Evolutionary conservation across 2,329 filamentous ascomycete genomes (phyloP).

Genomic region (Aspergillus novofumigatus): DNA sequence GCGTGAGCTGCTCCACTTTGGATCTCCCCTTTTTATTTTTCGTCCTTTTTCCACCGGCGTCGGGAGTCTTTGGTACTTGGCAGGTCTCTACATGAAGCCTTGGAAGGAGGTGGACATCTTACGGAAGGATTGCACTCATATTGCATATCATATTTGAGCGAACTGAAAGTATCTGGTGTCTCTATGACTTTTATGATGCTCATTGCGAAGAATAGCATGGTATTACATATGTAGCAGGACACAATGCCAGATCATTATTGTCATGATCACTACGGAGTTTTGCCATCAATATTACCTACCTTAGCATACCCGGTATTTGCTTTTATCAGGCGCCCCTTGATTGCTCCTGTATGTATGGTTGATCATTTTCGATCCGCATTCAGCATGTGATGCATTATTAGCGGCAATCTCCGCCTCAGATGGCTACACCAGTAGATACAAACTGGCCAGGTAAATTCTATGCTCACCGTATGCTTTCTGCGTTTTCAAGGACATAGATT

Average conservation of each 20-base stretch:
- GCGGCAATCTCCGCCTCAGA: background rate
- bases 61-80: background rate
- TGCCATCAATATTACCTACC: background rate
- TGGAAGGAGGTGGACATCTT: background rate
- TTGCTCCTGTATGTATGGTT: background rate
- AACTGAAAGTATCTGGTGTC: background rate
- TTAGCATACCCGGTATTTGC: background rate
- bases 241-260: background rate
- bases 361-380: background rate
- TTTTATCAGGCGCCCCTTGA: background rate
- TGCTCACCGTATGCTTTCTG: background rate
- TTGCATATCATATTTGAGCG: background rate
- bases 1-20: conserved; percentile 7
- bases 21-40: conserved; percentile 2
- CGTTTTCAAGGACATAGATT: background rate
- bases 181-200: background rate
- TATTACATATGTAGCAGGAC: conserved; percentile 1
- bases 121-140: background rate
- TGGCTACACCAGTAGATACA: background rate
- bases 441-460: background rate
- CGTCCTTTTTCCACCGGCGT: background rate
- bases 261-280: background rate
- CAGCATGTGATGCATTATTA: background rate
- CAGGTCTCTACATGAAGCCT: background rate
- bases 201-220: conserved; percentile 1